Base-by-base conservation (phyloP, 164 flowering plant genomes). In the Echeveria elegans region DNA sequence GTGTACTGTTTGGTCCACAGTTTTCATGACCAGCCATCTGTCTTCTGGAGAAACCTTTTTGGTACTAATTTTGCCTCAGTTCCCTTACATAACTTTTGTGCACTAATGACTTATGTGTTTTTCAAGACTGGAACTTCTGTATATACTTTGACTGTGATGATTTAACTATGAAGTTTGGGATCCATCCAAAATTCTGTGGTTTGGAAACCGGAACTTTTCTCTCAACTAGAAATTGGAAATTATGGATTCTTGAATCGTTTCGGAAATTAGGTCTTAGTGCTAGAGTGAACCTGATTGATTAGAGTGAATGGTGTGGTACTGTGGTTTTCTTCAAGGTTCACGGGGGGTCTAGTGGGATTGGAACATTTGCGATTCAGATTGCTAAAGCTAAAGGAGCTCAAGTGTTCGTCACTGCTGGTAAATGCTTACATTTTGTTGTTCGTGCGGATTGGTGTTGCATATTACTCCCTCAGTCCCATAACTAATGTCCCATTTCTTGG, bases 1-100 rank as follows among this genome's bases (percentile, higher is more conserved):
- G 1, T 91, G 99, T 76, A 94, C 99, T 45, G 99, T 94, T 66
- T 94, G 97, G 99, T 94, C 97, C 0, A 91, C 97, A 66, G 87
- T 91, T 34, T 94, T 88, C 63, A 91, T 94, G 99, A 88, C 52
- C 74, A 83, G 97, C 75, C 76, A 65, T 18, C 84, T 94, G 11
- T 79, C 92, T 41, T 59, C 86, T 34, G 97, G 97, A 41, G 99
- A 94, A 76, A 77, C 85, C 23, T 84, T 91, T 66, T 76, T 94
- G 92, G 96, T 91, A 85, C 68, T 36, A 7, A 34, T 34, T 7
- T 34, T 3, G 37, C 37, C 37, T 34, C 37, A 34, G 5, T n/a
- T 41, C 6, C 58, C 61, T 45, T 41, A 28, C 15, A 9, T 16
- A 0, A 26, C 24, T 9, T 32, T 34, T 21, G 11, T 4, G 24